Conservation (phyloP, 768 basidiomycete genomes). For the Jaapia argillacea region DNA sequence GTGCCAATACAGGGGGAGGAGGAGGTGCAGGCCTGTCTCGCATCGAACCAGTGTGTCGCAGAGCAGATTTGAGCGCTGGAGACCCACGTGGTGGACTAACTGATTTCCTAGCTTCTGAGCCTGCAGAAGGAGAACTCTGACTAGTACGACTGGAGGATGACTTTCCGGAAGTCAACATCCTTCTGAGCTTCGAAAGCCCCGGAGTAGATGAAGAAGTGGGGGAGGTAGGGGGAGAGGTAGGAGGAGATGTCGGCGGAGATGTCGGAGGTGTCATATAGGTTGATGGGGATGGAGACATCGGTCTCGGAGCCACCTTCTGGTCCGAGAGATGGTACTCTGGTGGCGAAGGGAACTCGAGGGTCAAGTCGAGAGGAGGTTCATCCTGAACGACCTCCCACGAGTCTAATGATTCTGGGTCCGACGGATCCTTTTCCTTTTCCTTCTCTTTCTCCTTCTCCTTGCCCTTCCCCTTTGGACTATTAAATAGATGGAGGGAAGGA, state of each 20-base stretch:
- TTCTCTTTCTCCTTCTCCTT: conserved; percentile 19
- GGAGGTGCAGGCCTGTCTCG: neutral
- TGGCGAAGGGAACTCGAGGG: conserved; percentile 11
- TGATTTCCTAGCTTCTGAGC: neutral
- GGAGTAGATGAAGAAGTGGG: no score
- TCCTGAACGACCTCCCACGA: conserved; percentile 6
- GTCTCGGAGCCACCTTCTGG: no score
- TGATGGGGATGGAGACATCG: no score
- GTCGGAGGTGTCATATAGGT: no score
- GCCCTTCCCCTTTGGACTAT: conserved; percentile 15
- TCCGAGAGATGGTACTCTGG: no score
- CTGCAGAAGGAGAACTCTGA: neutral
- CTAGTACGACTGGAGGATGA: neutral
- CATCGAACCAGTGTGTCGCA: neutral
- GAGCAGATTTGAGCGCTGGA: no score
- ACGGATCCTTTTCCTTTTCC: no score
- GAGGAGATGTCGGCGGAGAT: no score
- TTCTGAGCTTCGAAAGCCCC: neutral
- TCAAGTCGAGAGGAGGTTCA: conserved; percentile 6
- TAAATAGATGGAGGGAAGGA: conserved; percentile 13
- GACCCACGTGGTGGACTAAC: neutral
- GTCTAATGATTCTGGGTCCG: neutral
- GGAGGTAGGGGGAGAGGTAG: no score
- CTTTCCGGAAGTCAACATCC: neutral
- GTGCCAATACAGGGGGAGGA: neutral